phyloP scores from a whole-genome alignment of 2,329 filamentous ascomycete genomes.

The Elsinoe ampelina region DNA sequence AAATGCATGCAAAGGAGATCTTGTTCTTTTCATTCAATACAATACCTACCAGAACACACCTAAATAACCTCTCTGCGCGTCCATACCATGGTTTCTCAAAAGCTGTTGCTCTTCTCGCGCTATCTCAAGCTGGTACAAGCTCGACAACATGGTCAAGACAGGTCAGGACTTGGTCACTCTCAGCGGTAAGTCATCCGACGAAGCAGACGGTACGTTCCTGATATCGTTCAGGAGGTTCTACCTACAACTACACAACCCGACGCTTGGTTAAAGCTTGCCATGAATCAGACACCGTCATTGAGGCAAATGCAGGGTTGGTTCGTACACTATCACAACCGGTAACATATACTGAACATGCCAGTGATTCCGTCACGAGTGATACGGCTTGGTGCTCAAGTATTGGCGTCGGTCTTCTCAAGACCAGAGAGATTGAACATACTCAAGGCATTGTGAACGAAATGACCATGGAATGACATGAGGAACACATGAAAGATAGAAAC shows the following conservation, averaged over 20 bases:
- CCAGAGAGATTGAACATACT: background rate
- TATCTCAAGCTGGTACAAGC: conserved; percentile 2
- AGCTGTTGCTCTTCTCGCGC: conserved; percentile 3
- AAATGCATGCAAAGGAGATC: background rate
- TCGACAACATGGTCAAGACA: conserved; percentile 2
- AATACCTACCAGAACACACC: background rate
- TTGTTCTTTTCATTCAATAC: background rate
- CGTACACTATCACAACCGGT: background rate
- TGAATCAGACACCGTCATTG: background rate
- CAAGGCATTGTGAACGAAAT: background rate
- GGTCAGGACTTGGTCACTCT: background rate
- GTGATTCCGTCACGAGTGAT: background rate
- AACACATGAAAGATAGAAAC: no score
- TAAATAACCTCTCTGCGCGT: background rate
- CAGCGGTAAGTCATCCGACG: background rate
- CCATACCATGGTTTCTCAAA: background rate
- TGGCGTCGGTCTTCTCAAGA: background rate
- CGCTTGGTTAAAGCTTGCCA: background rate
- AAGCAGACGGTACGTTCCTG: background rate
- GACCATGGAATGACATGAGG: no score
- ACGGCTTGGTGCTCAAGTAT: background rate
- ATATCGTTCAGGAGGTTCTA: background rate
- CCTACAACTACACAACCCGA: background rate
- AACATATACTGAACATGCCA: background rate
- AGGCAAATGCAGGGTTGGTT: background rate